Base-by-base conservation (phyloP, 2,329 filamentous ascomycete species). In the Teratosphaeria nubilosa region DNA sequence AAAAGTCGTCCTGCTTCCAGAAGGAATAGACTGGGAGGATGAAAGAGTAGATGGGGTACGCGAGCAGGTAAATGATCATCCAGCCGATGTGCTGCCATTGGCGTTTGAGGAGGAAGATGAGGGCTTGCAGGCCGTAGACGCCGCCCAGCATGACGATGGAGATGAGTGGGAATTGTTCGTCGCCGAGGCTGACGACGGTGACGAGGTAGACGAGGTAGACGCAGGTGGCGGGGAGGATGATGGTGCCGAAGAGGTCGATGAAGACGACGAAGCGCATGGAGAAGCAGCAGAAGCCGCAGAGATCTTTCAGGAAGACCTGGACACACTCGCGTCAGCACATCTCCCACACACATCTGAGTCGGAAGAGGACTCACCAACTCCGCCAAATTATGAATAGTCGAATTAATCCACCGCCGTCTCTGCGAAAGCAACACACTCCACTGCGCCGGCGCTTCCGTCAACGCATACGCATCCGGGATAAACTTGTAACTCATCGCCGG, bases 1-100 rank as follows among this genome's bases (percentile, higher is more conserved):
- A 86, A 80, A 99, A 99, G 76, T 99, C 92, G 75, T 99, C 94
- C 74, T 96, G 91, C 76, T 96, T 95, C 94, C 94, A 99, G 86
- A 99, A 99, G 0, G 92, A 96, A 78, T 97, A 99, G 63, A 99
- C 77, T 0, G 94, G 94, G 13, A 99, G 82, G 62, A 95, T 72
- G 68, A 99, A 89, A 3, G 87, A 94, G 78, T 92, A 96, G 66
- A 99, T 88, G 0, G 94, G 94, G 78, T 88, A 96, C 2, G 94
- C 94, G n/a, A 95, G 66, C 62, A 99, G 82, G 76, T 99, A 99
- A 71, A 99, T 97, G 64, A 99, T 87, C 91, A 99, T 97, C 94
- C 94, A 99, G 65, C 94, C 94, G 61, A 99, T 84, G 71, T 97
- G 92, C 73, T 99, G 91, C 94, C 94, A 99, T 75, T 97, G 90